Evolutionary conservation across 2,329 filamentous ascomycete genomes (phyloP).

Genomic region (Pseudocercospora crystallina): DNA sequence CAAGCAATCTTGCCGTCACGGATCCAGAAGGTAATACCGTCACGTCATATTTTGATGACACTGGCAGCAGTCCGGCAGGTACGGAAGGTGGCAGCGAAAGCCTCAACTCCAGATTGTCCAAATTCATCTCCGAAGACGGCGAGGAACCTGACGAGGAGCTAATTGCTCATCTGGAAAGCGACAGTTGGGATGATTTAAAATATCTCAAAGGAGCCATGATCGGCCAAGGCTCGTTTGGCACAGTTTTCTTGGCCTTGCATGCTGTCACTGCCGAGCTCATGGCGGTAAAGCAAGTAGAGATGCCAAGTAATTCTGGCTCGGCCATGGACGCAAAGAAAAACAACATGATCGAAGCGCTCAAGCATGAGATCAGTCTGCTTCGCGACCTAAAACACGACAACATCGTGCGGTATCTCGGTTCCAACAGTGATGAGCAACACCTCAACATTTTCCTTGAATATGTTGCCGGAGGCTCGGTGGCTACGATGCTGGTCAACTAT

Average conservation of each 20-base stretch:
- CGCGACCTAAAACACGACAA: constrained; percentile 94
- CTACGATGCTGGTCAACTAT: constrained; percentile 98
- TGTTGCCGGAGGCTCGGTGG: constrained; percentile 93
- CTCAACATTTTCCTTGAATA: constrained; percentile 99
- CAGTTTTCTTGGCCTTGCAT: constrained; percentile 91
- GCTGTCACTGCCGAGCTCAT: constrained; percentile 95
- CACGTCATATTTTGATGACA: constrained; percentile 82
- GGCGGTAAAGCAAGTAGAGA: constrained; percentile 96
- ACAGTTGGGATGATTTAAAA: constrained; percentile 94
- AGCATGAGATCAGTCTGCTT: constrained; percentile 91
- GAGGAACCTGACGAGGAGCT: constrained; percentile 90
- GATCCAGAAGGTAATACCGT: constrained; percentile 72
- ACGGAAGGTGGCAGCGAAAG: constrained; percentile 56
- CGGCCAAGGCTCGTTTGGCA: constrained; percentile 93
- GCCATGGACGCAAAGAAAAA: constrained; percentile 89
- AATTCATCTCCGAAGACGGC: constrained; percentile 84
- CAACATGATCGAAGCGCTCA: constrained; percentile 95
- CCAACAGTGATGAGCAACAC: constrained; percentile 83
- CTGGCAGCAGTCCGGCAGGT: constrained; percentile 64
- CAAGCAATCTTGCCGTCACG: constrained; percentile 70
- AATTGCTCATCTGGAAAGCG: constrained; percentile 83
- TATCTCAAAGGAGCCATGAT: constrained; percentile 99
- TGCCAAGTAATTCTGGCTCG: constrained; percentile 73
- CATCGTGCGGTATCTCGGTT: constrained; percentile 97
- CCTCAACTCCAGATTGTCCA: constrained; percentile 76